Evolutionary conservation across 73 alveolate species (phyloP).

Genomic region (Symbiodinium natans): DNA sequence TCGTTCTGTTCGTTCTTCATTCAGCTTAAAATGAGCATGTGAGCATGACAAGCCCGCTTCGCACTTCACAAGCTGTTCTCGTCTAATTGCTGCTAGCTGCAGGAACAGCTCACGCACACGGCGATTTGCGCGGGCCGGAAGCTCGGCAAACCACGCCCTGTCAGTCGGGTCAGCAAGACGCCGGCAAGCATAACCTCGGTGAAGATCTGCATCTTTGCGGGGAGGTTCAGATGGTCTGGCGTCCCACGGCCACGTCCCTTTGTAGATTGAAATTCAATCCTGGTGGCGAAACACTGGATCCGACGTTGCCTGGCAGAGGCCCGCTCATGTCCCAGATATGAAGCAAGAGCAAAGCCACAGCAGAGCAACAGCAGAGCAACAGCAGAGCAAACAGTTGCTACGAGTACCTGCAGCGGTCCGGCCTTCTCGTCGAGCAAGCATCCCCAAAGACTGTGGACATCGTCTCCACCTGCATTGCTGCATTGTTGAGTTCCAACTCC

Average conservation of each 20-base stretch:
- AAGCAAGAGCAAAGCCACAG: neutral
- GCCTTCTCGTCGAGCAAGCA: slow-evolving; percentile 86
- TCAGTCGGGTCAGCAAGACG: slow-evolving; percentile 36
- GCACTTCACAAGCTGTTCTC: neutral
- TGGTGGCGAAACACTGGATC: slow-evolving; percentile 67
- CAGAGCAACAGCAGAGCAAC: too few species aligned
- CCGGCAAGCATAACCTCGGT: slow-evolving; percentile 60
- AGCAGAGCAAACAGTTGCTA: neutral
- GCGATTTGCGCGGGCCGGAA: slow-evolving; percentile 70
- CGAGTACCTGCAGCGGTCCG: neutral
- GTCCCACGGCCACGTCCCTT: too few species aligned
- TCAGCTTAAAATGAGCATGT: too few species aligned
- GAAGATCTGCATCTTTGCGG: too few species aligned
- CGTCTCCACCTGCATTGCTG: slow-evolving; percentile 37
- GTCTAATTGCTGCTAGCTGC: neutral
- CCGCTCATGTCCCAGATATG: neutral
- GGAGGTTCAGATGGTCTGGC: too few species aligned
- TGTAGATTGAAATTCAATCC: too few species aligned
- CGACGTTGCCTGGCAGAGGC: slow-evolving; percentile 49
- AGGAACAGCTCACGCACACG: slow-evolving; percentile 66
- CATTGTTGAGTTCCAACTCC: neutral
- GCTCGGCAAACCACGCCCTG: slow-evolving; percentile 82
- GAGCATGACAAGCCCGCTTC: too few species aligned
- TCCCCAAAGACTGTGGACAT: slow-evolving; percentile 69
- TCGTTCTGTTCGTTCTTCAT: too few species aligned